phyloP scores from a whole-genome alignment of 2,329 filamentous ascomycete species.

The Amesomyces nigricolor region DNA sequence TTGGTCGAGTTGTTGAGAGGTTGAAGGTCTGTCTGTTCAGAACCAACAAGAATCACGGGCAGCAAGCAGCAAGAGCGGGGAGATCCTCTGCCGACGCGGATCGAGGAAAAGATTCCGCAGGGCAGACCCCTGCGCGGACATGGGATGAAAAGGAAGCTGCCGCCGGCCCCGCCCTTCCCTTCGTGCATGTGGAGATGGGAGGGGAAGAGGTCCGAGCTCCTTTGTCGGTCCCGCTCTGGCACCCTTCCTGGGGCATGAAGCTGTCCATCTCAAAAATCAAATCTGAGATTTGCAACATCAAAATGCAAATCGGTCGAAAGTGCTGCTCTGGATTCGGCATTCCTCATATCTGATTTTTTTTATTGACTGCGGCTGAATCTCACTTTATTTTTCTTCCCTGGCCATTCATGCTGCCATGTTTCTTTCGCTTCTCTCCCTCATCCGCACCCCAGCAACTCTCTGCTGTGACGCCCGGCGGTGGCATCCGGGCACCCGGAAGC shows the following conservation, averaged over 20 bases:
- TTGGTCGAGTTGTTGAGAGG: not conserved
- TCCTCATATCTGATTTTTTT: not conserved
- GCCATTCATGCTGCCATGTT: too few relatives aligned
- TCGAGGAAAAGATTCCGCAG: not conserved
- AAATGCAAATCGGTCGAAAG: too few relatives aligned
- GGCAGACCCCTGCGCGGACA: slow-evolving; percentile 13
- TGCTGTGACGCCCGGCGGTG: slow-evolving; percentile 2
- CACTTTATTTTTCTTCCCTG: not conserved
- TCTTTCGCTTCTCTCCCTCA: not conserved
- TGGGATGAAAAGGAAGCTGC: slow-evolving; percentile 13
- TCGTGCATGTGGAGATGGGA: slow-evolving; percentile 3
- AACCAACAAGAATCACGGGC: slow-evolving; percentile 3
- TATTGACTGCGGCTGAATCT: not conserved
- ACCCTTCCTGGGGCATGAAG: not conserved
- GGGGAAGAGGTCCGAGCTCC: slow-evolving; percentile 13
- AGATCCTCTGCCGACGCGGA: not conserved
- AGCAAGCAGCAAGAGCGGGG: not conserved
- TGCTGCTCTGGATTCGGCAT: not conserved
- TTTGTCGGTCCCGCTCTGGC: slow-evolving; percentile 12
- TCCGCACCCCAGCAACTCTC: too few relatives aligned
- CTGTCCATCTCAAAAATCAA: too few relatives aligned
- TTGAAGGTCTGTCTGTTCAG: not conserved
- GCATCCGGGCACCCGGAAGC: slow-evolving; percentile 11
- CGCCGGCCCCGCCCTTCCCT: slow-evolving; percentile 10
- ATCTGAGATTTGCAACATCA: too few relatives aligned